Conservation (phyloP, 1,284 basidiomycete species). For the Tetrapyrgos nigripes region DNA sequence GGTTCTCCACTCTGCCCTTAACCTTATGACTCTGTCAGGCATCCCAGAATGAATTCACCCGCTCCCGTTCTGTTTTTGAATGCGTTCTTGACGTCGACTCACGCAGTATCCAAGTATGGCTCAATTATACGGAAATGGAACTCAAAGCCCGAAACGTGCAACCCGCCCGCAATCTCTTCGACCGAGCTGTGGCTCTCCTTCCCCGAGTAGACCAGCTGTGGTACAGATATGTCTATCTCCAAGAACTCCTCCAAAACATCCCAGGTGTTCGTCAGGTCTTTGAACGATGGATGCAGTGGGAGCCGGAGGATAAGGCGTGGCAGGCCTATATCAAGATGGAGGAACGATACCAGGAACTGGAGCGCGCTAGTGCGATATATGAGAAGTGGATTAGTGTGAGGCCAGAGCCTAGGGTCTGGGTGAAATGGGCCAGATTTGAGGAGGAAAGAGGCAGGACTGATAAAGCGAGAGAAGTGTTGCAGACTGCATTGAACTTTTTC, state of each 20-base stretch:
- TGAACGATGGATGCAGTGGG: constrained; percentile 99
- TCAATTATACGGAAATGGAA: constrained; percentile 98
- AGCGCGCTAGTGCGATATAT: constrained; percentile 92
- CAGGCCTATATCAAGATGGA: constrained; percentile 98
- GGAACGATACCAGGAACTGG: constrained; percentile 90
- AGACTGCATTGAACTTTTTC: constrained; percentile 96
- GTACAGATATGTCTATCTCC: constrained; percentile 99
- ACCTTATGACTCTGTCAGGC: constrained; percentile 65
- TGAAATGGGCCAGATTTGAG: constrained; percentile 97
- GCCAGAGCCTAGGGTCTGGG: constrained; percentile 96
- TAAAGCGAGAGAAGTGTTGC: constrained; percentile 95
- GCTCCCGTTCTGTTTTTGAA: constrained; percentile 94
- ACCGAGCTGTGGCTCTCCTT: constrained; percentile 94
- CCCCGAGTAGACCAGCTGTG: constrained; percentile 95
- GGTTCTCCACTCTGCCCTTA: constrained; percentile 15
- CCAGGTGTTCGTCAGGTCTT: constrained; percentile 96
- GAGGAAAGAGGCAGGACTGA: constrained; percentile 89
- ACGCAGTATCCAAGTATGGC: constrained; percentile 89
- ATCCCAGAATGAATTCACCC: constrained; percentile 95
- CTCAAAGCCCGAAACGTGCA: constrained; percentile 97
- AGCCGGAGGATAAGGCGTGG: constrained; percentile 99
- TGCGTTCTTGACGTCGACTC: constrained; percentile 96
- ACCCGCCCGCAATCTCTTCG: constrained; percentile 96
- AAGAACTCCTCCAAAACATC: constrained; percentile 96
- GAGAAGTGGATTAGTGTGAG: constrained; percentile 94